phyloP scores from a whole-genome alignment of 2,329 filamentous ascomycete genomes.

The Tolypocladium pustulatum region DNA sequence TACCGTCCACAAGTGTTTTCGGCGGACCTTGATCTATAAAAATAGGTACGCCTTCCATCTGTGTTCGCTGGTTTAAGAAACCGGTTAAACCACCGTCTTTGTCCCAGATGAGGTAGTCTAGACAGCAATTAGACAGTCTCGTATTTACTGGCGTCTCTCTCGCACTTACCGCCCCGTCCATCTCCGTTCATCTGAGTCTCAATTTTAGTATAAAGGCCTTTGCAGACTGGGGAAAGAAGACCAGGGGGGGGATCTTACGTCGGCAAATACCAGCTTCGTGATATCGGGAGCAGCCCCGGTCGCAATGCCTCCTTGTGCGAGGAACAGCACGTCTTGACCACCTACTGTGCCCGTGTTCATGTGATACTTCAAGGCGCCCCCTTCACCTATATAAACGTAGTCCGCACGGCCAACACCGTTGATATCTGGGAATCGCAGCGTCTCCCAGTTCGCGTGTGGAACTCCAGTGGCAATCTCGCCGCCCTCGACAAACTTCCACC shows the following conservation, averaged over 20 bases:
- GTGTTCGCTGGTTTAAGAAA: background rate
- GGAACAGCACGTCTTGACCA: constrained; percentile 6
- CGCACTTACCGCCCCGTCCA: background rate
- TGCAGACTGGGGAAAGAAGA: too few species aligned
- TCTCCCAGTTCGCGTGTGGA: constrained; percentile 12
- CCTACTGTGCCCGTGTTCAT: constrained; percentile 10
- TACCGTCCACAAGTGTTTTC: background rate
- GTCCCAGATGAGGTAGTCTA: background rate
- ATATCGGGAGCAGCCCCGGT: constrained; percentile 6
- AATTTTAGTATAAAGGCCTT: background rate
- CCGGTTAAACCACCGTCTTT: background rate
- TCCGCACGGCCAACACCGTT: constrained; percentile 15
- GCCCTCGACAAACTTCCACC: constrained; percentile 11
- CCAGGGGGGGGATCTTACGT: background rate
- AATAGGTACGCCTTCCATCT: background rate
- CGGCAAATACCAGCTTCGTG: constrained; percentile 4
- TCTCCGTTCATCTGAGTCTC: background rate
- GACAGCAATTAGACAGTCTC: too few species aligned
- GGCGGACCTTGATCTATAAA: background rate
- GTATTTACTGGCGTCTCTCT: too few species aligned
- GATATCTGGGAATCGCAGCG: constrained; percentile 13
- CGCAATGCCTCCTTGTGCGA: constrained; percentile 6
- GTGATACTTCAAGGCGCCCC: constrained; percentile 9
- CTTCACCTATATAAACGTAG: constrained; percentile 12
- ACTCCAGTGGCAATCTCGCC: constrained; percentile 13